phyloP scores from a whole-genome alignment of 345 rosid genomes.

The Cardamine occulta region DNA sequence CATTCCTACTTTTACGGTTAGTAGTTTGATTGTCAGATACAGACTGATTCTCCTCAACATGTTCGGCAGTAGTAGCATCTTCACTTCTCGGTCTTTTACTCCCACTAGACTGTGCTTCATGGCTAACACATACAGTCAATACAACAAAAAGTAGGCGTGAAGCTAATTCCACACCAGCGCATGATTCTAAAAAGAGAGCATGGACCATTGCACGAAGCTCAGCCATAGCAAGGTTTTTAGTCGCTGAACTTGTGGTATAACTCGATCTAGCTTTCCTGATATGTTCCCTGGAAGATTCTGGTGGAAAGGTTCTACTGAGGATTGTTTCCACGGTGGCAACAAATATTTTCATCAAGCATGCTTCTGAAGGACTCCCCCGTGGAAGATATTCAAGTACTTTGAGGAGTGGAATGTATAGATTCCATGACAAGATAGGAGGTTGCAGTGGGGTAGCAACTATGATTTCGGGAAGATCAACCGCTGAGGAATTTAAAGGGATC shows the following conservation, averaged over 20 bases:
- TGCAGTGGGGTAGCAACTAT: constrained; percentile 92
- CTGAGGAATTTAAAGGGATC: constrained; percentile 93
- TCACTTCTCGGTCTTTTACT: constrained; percentile 73
- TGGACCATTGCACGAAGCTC: constrained; percentile 99
- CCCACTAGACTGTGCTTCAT: constrained; percentile 86
- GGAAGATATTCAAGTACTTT: constrained; percentile 98
- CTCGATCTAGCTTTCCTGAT: constrained; percentile 57
- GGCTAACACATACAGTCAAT: constrained; percentile 93
- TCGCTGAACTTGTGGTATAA: constrained; percentile 61
- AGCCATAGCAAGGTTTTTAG: constrained; percentile 89
- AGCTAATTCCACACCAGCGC: constrained; percentile 89
- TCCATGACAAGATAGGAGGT: constrained; percentile 92
- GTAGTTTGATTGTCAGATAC: constrained; percentile 49
- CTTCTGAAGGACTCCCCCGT: constrained; percentile 97
- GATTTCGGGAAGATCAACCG: constrained; percentile 97
- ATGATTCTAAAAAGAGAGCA: constrained; percentile 88
- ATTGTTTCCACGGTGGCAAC: constrained; percentile 95
- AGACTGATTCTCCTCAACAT: constrained; percentile 47
- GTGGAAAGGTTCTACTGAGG: constrained; percentile 86
- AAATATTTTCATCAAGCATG: constrained; percentile 95
- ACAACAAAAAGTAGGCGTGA: constrained; percentile 95
- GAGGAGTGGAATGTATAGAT: constrained; percentile 92
- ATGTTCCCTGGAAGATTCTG: constrained; percentile 59
- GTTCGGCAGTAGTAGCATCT: constrained; percentile 49
- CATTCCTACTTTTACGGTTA: constrained; percentile 53